These are phyloP conservation scores for Fusarium sororula DNA, from an alignment of 2,329 filamentous ascomycete genomes.

Conservation along the genomic window DNA sequence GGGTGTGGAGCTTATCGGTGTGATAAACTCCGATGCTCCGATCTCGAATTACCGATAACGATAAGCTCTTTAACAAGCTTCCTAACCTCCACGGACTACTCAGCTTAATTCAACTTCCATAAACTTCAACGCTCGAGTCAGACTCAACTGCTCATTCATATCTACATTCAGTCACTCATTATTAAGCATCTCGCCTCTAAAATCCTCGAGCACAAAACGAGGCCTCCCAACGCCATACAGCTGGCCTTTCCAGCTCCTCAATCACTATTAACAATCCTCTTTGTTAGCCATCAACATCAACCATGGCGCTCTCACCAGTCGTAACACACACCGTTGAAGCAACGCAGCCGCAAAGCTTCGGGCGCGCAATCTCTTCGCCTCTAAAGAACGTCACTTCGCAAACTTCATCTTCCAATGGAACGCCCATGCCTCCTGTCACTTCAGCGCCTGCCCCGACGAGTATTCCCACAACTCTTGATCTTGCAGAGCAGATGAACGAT, in stretches of 20 bases:
- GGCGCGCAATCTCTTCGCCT: constrained; percentile 53
- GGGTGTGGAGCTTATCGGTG: constrained; percentile 3
- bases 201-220: neutral
- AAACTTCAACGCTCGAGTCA: neutral
- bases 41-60: constrained; percentile 26
- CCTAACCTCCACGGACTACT: neutral
- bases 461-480: constrained; percentile 58
- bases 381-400: constrained; percentile 52
- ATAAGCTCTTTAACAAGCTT: constrained; percentile 26
- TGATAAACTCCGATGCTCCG: constrained; percentile 26
- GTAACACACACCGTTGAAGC: constrained; percentile 52
- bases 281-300: constrained; percentile 26
- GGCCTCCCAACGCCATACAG: neutral
- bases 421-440: constrained; percentile 50
- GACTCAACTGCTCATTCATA: neutral
- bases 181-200: too few relatives aligned
- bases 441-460: constrained; percentile 44
- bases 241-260: constrained; percentile 17
- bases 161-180: neutral
- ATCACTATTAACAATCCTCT: neutral
- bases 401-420: constrained; percentile 54
- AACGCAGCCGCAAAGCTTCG: constrained; percentile 36
- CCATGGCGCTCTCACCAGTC: constrained; percentile 59
- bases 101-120: neutral
- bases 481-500: constrained; percentile 85